Evolutionary conservation across 805 yeast species (phyloP), one percentile per base, ranked within the genome.

Genomic region (Yamadazyma paraphyllophila): DNA sequence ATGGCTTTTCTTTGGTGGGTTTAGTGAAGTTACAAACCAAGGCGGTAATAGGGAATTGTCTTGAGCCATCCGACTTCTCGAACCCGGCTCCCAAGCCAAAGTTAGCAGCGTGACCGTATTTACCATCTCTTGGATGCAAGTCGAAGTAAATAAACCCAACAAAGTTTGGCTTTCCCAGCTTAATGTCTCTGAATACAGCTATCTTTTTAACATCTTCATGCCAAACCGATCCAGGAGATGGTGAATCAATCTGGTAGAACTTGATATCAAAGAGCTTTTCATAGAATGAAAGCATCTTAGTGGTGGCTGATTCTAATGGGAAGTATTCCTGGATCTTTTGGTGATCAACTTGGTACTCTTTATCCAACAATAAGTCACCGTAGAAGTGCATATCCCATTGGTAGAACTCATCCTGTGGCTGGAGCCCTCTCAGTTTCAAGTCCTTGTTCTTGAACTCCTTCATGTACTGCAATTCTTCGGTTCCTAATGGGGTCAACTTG

Each of bases 71-170:
- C 43, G 73, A 71, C 27, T 65, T 61, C 50, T 74, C 74, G 57
- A 69, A 85, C 1, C 90, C 84, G 10, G 88, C 80, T 9, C 73
- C 66, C 41, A 86, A 62, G 13, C 83, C 83, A 59, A 88, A 88
- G 60, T 85, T 85, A 6, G 96, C 96, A 36, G 96, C 96, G 62
- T 88, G 96, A 1, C 90, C 87, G 65, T 86, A 88, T 63, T 88
- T 88, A 55, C 92, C 92, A 46, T 82, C 85, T 59, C 96, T 78
- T 52, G 96, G 95, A 62, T 86, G 91, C 57, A 88, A 67, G 62
- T 88, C 96, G 51, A 88, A 80, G 64, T 82, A 85, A 38, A 88
- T 65, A 79, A 87, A 84, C 26, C 96, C 96, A 47, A 80, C 76
- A 65, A 88, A 88, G 48, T 72, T 76, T 2, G 48, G 52, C 17